Base-by-base conservation (phyloP, 176 grass and related monocot genomes). In the Rhipidocladum racemiflorum region DNA sequence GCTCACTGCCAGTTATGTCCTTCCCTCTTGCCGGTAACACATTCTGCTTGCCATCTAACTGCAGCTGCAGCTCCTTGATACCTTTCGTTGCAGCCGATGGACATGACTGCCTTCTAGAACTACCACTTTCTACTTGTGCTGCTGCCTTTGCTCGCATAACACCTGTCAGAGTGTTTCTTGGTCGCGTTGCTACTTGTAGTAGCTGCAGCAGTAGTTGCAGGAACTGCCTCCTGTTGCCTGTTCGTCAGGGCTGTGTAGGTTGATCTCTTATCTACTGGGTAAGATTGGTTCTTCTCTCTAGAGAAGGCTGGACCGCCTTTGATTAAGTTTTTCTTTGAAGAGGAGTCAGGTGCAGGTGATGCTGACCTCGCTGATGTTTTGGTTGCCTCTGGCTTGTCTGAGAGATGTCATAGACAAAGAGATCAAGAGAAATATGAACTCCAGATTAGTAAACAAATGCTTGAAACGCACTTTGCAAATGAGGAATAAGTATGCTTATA, bases 121-220 rank as follows among this genome's bases (percentile, higher is more conserved):
- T 64, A n/a, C 30, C n/a, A 59, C 20, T 46, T 15, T 65, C 46
- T 14, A 18, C 51, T 54, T 61, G n/a, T n/a, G n/a, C n/a, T n/a
- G n/a, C n/a, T n/a, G n/a, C n/a, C n/a, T n/a, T n/a, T n/a, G n/a
- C n/a, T n/a, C n/a, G 57, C 57, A 21, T 87, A 56, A 29, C 61
- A 78, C 49, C 24, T 74, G 39, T 91, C 72, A 0, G 72, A 82
- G 20, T 77, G 82, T 40, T 82, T 88, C 82, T 48, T 88, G 12
- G 55, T 4, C 9, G 71, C 42, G 32, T 34, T 34, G 32, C 32
- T 34, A 40, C 48, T n/a, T 12, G 67, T 23, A 51, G 40, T 1
- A 50, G 56, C 75, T 27, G 63, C 29, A 56, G 32, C 23, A 71
- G 43, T 2, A 72, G 56, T 38, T 46, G 65, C 56, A n/a, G 56